phyloP scores from a whole-genome alignment of 2,329 filamentous ascomycete species.

The Alternaria brassicicola region DNA sequence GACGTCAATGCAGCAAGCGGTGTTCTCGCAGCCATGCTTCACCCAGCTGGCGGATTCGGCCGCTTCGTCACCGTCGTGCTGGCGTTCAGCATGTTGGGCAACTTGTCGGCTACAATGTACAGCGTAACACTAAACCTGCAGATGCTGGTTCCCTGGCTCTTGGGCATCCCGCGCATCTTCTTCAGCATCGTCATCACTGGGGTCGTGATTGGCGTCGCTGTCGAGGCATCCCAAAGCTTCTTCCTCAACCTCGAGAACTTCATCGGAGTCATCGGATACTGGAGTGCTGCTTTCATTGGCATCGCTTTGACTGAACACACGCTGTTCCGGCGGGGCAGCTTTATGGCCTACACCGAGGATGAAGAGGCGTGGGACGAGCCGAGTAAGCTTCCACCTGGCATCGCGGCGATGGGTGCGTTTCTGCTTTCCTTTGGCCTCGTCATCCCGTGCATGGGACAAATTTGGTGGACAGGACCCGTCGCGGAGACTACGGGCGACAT shows the following conservation, averaged over 20 bases:
- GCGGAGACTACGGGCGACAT: constrained; percentile 67
- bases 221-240: constrained; percentile 63
- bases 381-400: constrained; percentile 49
- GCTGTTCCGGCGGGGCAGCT: constrained; percentile 44
- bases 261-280: constrained; percentile 46
- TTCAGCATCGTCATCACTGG: constrained; percentile 64
- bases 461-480: constrained; percentile 67
- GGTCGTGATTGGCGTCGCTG: constrained; percentile 64
- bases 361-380: constrained; percentile 50
- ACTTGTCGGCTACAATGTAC: constrained; percentile 66
- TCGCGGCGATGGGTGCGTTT: constrained; percentile 50
- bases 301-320: constrained; percentile 48
- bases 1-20: constrained; percentile 62
- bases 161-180: constrained; percentile 62
- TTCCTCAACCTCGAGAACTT: constrained; percentile 59
- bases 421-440: constrained; percentile 55
- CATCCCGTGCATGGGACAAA: constrained; percentile 65
- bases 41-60: constrained; percentile 64
- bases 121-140: constrained; percentile 69
- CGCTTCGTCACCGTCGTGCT: constrained; percentile 67
- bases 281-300: constrained; percentile 44
- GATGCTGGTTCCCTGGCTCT: constrained; percentile 63
- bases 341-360: constrained; percentile 46
- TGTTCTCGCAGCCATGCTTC: constrained; percentile 65
- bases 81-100: constrained; percentile 60